Evolutionary conservation across 805 yeast species (phyloP).

Genomic region (Nakazawaea wickerhamii): DNA sequence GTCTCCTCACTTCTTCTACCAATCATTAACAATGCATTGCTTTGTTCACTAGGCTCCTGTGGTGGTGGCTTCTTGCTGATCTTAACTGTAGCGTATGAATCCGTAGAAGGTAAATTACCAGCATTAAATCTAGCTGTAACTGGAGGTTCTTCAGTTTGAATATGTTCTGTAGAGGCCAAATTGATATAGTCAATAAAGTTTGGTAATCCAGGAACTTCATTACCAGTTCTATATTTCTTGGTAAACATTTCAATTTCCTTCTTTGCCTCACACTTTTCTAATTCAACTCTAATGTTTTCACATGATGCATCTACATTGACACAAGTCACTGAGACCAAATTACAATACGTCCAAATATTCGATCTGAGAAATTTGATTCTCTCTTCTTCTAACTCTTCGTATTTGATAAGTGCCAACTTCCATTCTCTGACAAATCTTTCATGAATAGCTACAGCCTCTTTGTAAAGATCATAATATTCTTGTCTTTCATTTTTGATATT

Average conservation of each 20-base stretch:
- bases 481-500: slow-evolving; percentile 37
- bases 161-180: not conserved
- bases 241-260: slow-evolving; percentile 54
- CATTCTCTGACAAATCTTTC: slow-evolving; percentile 71
- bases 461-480: slow-evolving; percentile 53
- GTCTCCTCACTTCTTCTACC: slow-evolving; percentile 26
- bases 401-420: slow-evolving; percentile 53
- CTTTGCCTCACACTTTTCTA: slow-evolving; percentile 64
- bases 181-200: slow-evolving; percentile 55
- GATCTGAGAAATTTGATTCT: slow-evolving; percentile 64
- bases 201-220: slow-evolving; percentile 52
- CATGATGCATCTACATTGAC: slow-evolving; percentile 75
- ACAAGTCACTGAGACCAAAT: slow-evolving; percentile 67
- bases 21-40: slow-evolving; percentile 21
- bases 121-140: not conserved
- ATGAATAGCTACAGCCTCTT: slow-evolving; percentile 47
- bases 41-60: slow-evolving; percentile 20
- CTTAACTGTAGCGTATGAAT: slow-evolving; percentile 17
- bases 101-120: slow-evolving; percentile 4
- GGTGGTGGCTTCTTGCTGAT: slow-evolving; percentile 24
- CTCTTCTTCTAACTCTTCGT: slow-evolving; percentile 68
- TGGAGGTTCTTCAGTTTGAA: slow-evolving; percentile 2
- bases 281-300: slow-evolving; percentile 58
- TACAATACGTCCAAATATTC: slow-evolving; percentile 74
- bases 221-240: slow-evolving; percentile 56